These are phyloP conservation scores for Termitomyces eurrhizus DNA, from an alignment of 768 basidiomycete genomes.

Conservation along the genomic window DNA sequence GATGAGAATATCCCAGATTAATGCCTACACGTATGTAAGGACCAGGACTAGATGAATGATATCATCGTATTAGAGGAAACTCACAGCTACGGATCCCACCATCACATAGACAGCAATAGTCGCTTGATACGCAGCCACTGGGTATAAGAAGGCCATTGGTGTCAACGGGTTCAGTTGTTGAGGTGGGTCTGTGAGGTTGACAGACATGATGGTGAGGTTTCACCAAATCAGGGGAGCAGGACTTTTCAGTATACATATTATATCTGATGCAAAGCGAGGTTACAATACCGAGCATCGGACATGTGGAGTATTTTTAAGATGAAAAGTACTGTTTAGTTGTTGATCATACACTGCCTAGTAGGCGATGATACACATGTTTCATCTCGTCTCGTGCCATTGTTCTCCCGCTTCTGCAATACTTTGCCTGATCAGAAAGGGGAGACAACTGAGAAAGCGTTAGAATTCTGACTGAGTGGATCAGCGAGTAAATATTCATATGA, in stretches of 20 bases:
- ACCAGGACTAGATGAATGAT: not conserved
- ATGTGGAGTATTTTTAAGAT: too few species aligned
- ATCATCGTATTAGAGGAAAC: not conserved
- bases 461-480: too few species aligned
- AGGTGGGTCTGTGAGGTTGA: slow-evolving; percentile 4
- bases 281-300: too few species aligned
- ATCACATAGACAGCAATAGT: slow-evolving; percentile 25
- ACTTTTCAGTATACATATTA: not conserved
- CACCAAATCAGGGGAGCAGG: not conserved
- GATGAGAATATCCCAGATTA: slow-evolving; percentile 29
- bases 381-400: too few species aligned
- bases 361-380: too few species aligned
- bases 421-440: too few species aligned
- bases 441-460: too few species aligned
- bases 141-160: slow-evolving; percentile 26
- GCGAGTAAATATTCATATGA: too few species aligned
- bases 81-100: slow-evolving; percentile 17
- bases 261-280: too few species aligned
- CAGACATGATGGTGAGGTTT: not conserved
- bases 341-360: too few species aligned
- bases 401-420: too few species aligned
- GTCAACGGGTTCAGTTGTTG: slow-evolving; percentile 26
- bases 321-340: too few species aligned
- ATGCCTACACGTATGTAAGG: slow-evolving; percentile 15
- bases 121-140: slow-evolving; percentile 22